phyloP scores from a whole-genome alignment of 495 filamentous ascomycete species.

The Diplogelasinospora grovesii region DNA sequence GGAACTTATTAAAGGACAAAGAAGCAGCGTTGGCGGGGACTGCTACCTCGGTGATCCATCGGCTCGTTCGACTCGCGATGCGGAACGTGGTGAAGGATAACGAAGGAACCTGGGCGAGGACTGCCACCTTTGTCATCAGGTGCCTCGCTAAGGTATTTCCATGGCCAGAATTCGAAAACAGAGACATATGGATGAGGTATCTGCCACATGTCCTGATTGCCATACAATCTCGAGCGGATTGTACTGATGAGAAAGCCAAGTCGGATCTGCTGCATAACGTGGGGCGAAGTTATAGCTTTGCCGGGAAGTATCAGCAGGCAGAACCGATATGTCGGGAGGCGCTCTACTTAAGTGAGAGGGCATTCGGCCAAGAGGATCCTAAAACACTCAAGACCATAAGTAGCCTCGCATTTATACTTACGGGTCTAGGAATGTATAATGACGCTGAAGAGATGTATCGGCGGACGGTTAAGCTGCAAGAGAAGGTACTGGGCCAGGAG shows the following conservation, averaged over 20 bases:
- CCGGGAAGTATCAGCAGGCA: background rate
- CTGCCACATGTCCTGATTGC: slow-evolving; percentile 26
- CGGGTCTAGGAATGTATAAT: background rate
- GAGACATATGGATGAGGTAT: slow-evolving; percentile 18
- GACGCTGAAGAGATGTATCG: background rate
- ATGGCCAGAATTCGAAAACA: slow-evolving; percentile 4
- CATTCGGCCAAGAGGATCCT: background rate
- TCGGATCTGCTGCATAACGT: background rate
- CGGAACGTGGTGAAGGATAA: too few species aligned
- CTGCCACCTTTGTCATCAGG: background rate
- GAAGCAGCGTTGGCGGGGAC: slow-evolving; percentile 4
- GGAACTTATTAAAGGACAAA: slow-evolving; percentile 26
- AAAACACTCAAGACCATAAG: background rate
- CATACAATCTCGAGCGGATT: background rate
- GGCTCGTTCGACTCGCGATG: slow-evolving; percentile 19
- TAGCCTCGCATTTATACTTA: background rate
- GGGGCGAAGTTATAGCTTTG: background rate
- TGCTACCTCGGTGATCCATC: too few species aligned
- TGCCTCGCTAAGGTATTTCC: slow-evolving; percentile 14
- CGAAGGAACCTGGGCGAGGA: too few species aligned
- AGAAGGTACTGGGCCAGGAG: background rate
- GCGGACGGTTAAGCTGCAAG: background rate
- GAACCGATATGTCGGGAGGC: too few species aligned
- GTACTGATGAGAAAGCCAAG: background rate
- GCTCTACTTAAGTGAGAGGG: background rate